These are phyloP conservation scores for Neodidymelliopsis sp. DNA, from an alignment of 2,329 filamentous ascomycete genomes.

Conservation along the genomic window DNA sequence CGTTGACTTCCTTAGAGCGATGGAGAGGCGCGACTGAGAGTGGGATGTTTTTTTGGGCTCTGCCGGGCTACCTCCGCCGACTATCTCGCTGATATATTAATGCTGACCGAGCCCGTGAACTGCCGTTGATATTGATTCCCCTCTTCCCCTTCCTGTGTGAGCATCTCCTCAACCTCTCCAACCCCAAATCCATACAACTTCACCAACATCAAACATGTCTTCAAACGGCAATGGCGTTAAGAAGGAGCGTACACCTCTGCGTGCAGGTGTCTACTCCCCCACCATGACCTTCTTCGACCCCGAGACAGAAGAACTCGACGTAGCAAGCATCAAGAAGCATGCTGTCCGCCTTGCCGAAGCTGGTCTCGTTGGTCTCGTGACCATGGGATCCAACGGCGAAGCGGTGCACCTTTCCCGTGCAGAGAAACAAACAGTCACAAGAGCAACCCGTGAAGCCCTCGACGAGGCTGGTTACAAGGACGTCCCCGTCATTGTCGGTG, in stretches of 20 bases:
- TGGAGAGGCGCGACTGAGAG: constrained; percentile 31
- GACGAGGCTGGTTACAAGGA: constrained; percentile 78
- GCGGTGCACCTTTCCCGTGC: constrained; percentile 82
- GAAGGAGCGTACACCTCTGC: constrained; percentile 64
- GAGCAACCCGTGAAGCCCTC: constrained; percentile 80
- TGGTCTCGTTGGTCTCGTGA: constrained; percentile 81
- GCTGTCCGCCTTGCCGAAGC: constrained; percentile 78
- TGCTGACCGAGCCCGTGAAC: constrained; percentile 42
- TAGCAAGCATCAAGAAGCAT: constrained; percentile 80
- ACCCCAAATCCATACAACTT: constrained; percentile 17
- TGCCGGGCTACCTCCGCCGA: constrained; percentile 43
- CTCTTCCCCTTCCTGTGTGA: constrained; percentile 23
- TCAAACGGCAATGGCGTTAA: constrained; percentile 49
- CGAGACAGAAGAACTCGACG: constrained; percentile 83
- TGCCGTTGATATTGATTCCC: constrained; percentile 21
- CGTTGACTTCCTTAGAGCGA: constrained; percentile 32
- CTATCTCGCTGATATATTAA: constrained; percentile 49
- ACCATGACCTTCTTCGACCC: constrained; percentile 91
- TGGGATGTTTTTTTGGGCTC: constrained; percentile 43
- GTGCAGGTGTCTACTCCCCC: constrained; percentile 84
- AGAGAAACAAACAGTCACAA: constrained; percentile 78
- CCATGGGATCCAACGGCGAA: constrained; percentile 91
- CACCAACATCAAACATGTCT: constrained; percentile 28
- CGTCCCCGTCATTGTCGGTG: constrained; percentile 83
- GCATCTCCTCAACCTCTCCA: constrained; percentile 3